Base-by-base conservation (phyloP, 139 green algal genomes). In the Volvox africanus region DNA sequence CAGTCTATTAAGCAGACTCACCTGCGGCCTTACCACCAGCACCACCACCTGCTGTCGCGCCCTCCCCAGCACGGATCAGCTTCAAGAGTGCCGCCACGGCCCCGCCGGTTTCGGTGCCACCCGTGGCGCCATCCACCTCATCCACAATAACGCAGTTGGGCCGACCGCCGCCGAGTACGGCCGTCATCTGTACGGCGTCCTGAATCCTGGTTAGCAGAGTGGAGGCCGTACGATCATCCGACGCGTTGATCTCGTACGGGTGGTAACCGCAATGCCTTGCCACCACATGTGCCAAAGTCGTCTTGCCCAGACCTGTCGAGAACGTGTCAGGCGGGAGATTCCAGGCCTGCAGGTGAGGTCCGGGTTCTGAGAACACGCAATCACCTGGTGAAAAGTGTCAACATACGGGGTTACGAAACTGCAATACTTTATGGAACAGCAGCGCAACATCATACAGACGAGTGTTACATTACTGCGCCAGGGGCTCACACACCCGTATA, bases 81-180 rank as follows among this genome's bases (percentile, higher is more conserved):
- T 96, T 96, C 1, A 99, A 84, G 18, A 99, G 94, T 12, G 96
- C 97, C 13, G 94, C 79, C 16, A 99, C 96, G 16, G 96, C 98
- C 80, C 94, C 94, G 55, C 95, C 93, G 16, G 94, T 96, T 92
- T 99, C 97, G 2, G 86, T 36, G 14, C 97, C 97, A 0, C 95
- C 96, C 55, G 96, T 92, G 12, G 96, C 96, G 20, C 98, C 98
- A 80, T 99, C 98, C 18, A 99, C 97, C 94, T 99, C 98, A 82
- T 99, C 98, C 67, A 99, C 95, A 67, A 99, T 95, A 68, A 99
- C 93, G 87, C 96, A 98, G 88, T 98, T 99, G 79, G 98, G 98
- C 44, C 94, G 93, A 18, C 87, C 80, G 33, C 95, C 91, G 12
- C 93, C 94, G 73, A 96, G 92, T 35, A 96, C 95, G 20, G 87